phyloP scores from a whole-genome alignment of 106 monocot species.

The Allium sativum region DNA sequence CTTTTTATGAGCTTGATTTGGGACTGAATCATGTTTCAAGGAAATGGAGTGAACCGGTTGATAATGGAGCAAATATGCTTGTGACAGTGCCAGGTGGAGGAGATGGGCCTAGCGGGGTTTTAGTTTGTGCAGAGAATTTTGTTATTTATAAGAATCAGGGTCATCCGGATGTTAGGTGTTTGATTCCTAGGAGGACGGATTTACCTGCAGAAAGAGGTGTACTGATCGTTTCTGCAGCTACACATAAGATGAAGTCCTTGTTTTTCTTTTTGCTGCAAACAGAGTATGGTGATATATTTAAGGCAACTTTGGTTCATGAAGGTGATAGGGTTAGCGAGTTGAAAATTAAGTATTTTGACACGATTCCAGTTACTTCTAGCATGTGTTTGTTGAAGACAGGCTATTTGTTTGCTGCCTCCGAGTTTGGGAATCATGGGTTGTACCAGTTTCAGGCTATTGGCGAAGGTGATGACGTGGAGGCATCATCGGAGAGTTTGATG shows the following conservation, averaged over 20 bases:
- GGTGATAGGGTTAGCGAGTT: conserved; percentile 71
- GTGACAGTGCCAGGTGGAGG: conserved; percentile 92
- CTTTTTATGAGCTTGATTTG: conserved; percentile 96
- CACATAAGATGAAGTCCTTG: conserved; percentile 78
- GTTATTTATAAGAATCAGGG: conserved; percentile 95
- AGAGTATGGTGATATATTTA: conserved; percentile 90
- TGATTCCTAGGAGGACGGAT: conserved; percentile 80
- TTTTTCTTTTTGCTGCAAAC: conserved; percentile 97
- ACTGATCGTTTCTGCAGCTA: conserved; percentile 70
- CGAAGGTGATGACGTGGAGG: conserved; percentile 91
- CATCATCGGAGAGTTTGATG: conserved; percentile 79
- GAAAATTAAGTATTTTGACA: conserved; percentile 96
- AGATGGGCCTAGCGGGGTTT: conserved; percentile 89
- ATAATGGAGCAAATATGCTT: conserved; percentile 88
- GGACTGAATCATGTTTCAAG: conserved; percentile 94
- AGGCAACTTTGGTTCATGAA: conserved; percentile 64
- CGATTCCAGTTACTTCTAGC: conserved; percentile 81
- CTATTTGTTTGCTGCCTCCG: conserved; percentile 84
- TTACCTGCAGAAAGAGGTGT: conserved; percentile 88
- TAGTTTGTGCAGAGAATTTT: conserved; percentile 94
- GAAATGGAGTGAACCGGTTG: conserved; percentile 84
- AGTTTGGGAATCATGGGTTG: conserved; percentile 86
- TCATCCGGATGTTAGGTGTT: conserved; percentile 83
- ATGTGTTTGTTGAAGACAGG: conserved; percentile 80
- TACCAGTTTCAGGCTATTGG: conserved; percentile 95